Evolutionary conservation across 139 green algal species (phyloP).

Genomic region (Picochlorum sp.): DNA sequence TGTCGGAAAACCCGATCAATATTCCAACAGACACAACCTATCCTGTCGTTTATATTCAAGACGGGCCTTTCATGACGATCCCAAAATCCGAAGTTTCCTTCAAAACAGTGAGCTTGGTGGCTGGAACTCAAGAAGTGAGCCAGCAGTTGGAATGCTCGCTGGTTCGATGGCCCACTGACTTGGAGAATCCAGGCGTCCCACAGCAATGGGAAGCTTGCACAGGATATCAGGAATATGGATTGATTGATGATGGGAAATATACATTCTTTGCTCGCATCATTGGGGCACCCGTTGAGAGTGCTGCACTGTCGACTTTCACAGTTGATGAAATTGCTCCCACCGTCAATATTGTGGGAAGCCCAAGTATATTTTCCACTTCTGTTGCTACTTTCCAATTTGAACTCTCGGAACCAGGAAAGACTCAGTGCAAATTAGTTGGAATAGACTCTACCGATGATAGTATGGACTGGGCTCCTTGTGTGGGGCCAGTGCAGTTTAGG

Average conservation of each 20-base stretch:
- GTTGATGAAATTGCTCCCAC: slow-evolving; percentile 26
- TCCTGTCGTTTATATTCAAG: slow-evolving; percentile 9
- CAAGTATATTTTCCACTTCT: neutral
- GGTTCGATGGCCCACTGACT: neutral
- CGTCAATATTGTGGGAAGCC: slow-evolving; percentile 7
- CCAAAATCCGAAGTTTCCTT: neutral
- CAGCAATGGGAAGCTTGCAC: slow-evolving; percentile 5
- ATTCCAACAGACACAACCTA: neutral
- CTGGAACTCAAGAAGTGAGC: neutral
- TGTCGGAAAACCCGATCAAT: neutral
- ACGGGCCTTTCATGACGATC: neutral
- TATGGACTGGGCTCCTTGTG: slow-evolving; percentile 7
- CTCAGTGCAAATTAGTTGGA: slow-evolving; percentile 15
- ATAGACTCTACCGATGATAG: neutral
- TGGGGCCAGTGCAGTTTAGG: slow-evolving; percentile 4
- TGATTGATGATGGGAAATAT: slow-evolving; percentile 7
- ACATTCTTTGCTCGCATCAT: slow-evolving; percentile 6
- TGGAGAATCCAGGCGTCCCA: slow-evolving; percentile 1
- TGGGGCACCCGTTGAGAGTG: neutral
- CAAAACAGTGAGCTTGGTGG: neutral
- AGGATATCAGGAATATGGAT: neutral
- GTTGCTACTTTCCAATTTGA: slow-evolving; percentile 9
- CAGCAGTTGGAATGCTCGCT: neutral
- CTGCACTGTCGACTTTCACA: slow-evolving; percentile 8
- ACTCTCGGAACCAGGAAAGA: slow-evolving; percentile 14